A percentile compares a stretch with the other conserved stretches of the same genome.
Conservation (phyloP, 2,329 filamentous ascomycete species). For the Xylaria arbuscula region DNA sequence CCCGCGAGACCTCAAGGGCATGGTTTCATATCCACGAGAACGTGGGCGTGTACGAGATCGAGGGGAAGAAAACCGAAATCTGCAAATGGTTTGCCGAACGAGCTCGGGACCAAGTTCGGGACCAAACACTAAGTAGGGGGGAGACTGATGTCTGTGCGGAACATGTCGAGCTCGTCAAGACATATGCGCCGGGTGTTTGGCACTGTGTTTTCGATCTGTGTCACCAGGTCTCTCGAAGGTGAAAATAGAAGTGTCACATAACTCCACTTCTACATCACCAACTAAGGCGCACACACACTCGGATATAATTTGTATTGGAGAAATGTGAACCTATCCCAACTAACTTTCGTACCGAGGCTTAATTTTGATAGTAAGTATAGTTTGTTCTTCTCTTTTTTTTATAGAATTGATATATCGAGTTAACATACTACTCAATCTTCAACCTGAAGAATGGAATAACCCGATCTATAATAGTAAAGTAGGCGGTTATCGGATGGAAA, state of each 20-base stretch:
- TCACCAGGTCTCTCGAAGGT: constrained; percentile 50
- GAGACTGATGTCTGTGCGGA: constrained; percentile 55
- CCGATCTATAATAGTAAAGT: no score
- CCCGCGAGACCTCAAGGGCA: constrained; percentile 51
- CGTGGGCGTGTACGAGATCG: constrained; percentile 66
- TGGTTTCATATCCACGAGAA: constrained; percentile 77
- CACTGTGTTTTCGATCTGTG: constrained; percentile 76
- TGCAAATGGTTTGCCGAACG: constrained; percentile 59
- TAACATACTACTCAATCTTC: no score
- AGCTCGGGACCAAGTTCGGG: constrained; percentile 41
- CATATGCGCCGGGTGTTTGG: constrained; percentile 75
- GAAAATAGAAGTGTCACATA: constrained; percentile 35
- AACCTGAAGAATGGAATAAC: no score
- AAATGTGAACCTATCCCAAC: no score
- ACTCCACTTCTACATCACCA: neutral
- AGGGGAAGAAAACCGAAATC: constrained; percentile 60
- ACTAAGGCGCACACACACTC: no score
- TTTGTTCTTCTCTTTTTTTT: no score
- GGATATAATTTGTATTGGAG: no score
- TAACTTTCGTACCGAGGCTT: no score
- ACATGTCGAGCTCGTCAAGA: constrained; percentile 74
- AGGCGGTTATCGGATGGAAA: no score
- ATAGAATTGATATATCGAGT: no score
- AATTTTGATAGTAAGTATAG: no score
- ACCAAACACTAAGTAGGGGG: neutral